Evolutionary conservation across 2,329 filamentous ascomycete genomes (phyloP).

Genomic region (Trichoderma koningiopsis): DNA sequence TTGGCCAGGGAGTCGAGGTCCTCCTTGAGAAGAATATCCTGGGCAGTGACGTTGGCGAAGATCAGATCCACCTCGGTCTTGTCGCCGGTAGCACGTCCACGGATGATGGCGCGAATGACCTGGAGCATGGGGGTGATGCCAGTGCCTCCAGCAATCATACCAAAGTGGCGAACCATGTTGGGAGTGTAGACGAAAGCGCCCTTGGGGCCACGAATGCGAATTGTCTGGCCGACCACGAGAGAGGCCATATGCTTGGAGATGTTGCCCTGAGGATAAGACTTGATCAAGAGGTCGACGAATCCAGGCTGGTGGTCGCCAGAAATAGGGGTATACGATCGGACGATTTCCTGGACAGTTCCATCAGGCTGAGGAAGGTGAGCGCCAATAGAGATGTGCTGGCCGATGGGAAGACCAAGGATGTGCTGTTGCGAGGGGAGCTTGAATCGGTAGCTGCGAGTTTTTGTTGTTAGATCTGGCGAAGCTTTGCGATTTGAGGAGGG

Average conservation of each 20-base stretch:
- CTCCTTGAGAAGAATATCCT: conserved; percentile 92
- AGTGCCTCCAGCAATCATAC: conserved; percentile 97
- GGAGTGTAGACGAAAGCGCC: conserved; percentile 96
- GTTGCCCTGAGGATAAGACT: conserved; percentile 96
- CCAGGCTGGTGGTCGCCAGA: conserved; percentile 86
- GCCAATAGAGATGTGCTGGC: conserved; percentile 97
- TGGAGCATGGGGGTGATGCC: conserved; percentile 99
- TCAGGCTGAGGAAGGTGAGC: conserved; percentile 69
- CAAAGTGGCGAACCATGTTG: conserved; percentile 94
- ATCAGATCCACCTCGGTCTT: conserved; percentile 89
- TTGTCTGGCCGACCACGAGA: conserved; percentile 79
- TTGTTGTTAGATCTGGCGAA: background rate
- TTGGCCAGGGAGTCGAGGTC: conserved; percentile 79
- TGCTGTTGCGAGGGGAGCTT: conserved; percentile 73
- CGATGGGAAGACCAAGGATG: conserved; percentile 94
- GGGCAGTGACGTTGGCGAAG: conserved; percentile 91
- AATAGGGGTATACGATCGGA: conserved; percentile 90
- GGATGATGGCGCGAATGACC: conserved; percentile 86
- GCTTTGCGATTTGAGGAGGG: too few relatives aligned
- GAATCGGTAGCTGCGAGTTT: conserved; percentile 78
- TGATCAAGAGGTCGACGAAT: conserved; percentile 95
- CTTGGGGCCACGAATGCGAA: conserved; percentile 92
- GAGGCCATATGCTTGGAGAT: conserved; percentile 91
- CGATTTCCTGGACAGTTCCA: conserved; percentile 77
- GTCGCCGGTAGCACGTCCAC: conserved; percentile 77